Evolutionary conservation across 2,329 filamentous ascomycete species (phyloP).

Genomic region (Diaporthe aspalathi): DNA sequence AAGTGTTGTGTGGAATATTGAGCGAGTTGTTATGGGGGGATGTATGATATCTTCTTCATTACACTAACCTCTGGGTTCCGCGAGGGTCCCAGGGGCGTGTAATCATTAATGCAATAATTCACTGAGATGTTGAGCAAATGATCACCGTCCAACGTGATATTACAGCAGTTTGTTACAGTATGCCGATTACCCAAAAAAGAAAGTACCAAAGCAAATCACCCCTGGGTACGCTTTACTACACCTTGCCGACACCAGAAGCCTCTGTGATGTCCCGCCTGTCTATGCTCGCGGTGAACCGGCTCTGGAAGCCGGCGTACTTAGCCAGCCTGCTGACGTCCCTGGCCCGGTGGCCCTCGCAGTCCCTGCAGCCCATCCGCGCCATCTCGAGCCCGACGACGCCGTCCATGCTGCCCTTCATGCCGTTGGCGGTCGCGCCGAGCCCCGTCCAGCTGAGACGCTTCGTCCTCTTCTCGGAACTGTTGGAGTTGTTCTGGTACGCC

Average conservation of each 20-base stretch:
- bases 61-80: not conserved
- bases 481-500: conserved; percentile 46
- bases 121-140: conserved; percentile 7
- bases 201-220: not conserved
- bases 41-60: conserved; percentile 25
- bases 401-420: conserved; percentile 47
- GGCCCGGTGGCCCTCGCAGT: conserved; percentile 48
- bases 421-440: conserved; percentile 49
- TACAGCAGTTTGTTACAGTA: not conserved
- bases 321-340: conserved; percentile 50
- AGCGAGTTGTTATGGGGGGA: conserved; percentile 25
- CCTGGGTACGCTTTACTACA: not conserved
- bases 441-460: conserved; percentile 56
- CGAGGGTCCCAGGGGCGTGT: conserved; percentile 3
- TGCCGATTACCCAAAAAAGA: not conserved
- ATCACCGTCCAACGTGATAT: not conserved
- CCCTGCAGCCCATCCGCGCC: conserved; percentile 49
- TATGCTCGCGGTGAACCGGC: not conserved
- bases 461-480: conserved; percentile 39
- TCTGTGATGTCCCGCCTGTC: conserved; percentile 1
- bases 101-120: conserved; percentile 32
- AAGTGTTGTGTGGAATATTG: conserved; percentile 20
- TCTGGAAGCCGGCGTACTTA: conserved; percentile 41
- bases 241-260: not conserved
- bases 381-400: conserved; percentile 51